Base-by-base conservation (phyloP, 164 flowering plant genomes). In the Chimonanthus salicifolius region DNA sequence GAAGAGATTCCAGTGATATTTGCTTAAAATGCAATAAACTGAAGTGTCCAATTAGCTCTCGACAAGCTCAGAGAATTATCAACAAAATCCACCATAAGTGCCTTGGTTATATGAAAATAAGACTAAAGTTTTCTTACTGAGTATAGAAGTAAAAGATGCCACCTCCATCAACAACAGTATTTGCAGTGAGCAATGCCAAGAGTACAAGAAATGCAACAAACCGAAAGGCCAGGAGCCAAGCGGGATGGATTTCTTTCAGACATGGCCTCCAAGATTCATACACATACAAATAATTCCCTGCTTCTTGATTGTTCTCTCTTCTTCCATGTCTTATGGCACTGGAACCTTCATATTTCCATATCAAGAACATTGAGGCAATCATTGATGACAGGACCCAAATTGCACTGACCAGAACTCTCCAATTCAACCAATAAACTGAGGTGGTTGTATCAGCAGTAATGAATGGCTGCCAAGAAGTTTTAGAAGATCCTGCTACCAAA, bases 211-310 rank as follows among this genome's bases (percentile, higher is more conserved):
- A 95, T 10, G 92, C 91, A 47, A 85, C 21, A 33, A 89, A 62
- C 50, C 99, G 85, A 67, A 79, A 95, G n/a, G 78, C 88, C 67
- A 93, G 82, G 6, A 95, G 81, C 94, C 97, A 95, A 76, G 82
- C 93, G 48, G 99, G 99, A 79, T 92, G 97, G 51, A 95, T 82
- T 70, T 83, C 83, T 81, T 78, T 86, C 16, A 95, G 75, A 79
- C 96, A 91, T 13, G 99, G 92, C 78, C 68, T 86, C 99, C 98
- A 95, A 74, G 88, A 83, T 72, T 95, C 96, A 77, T 95, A 93
- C 64, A 83, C 92, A 69, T 89, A 89, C 77, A 95, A 80, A 49
- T 77, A 2, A 63, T 86, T 88, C 54, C 69, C 71, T 43, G 69
- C 21, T 54, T 20, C 21, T 20, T 72, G 58, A 64, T 72, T 74